phyloP scores from a whole-genome alignment of 352 stramenopile species.

The Phytopythium litorale region DNA sequence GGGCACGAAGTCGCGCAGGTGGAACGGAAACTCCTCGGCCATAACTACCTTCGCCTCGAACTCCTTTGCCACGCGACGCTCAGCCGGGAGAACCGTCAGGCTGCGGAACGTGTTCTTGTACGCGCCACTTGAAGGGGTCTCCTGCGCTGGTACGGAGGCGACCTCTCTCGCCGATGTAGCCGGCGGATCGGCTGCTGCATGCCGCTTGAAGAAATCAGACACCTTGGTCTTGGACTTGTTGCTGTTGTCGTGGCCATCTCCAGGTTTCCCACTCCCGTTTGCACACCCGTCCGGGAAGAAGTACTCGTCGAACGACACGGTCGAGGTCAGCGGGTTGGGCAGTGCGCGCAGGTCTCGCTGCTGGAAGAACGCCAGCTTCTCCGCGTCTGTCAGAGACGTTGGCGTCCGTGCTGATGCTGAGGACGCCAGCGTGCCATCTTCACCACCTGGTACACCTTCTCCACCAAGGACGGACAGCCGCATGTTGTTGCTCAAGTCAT shows the following conservation, averaged over 20 bases:
- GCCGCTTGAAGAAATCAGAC: constrained; percentile 40
- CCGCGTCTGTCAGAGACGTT: constrained; percentile 33
- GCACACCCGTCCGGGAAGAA: constrained; percentile 23
- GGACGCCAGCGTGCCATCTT: background rate
- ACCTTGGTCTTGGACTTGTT: constrained; percentile 15
- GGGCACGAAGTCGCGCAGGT: constrained; percentile 62
- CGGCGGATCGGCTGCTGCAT: background rate
- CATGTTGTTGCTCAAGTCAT: background rate
- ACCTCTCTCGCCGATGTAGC: background rate
- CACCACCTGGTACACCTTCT: constrained; percentile 8
- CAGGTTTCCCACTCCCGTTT: background rate
- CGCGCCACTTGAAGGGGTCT: constrained; percentile 1
- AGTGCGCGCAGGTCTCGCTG: constrained; percentile 38
- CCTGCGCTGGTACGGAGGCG: background rate
- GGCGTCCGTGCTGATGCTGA: background rate
- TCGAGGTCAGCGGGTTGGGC: constrained; percentile 66
- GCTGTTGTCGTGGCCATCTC: background rate
- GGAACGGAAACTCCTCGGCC: constrained; percentile 70
- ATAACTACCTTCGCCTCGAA: constrained; percentile 81
- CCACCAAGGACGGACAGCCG: constrained; percentile 8
- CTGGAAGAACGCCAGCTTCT: constrained; percentile 54
- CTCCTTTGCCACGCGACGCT: constrained; percentile 46
- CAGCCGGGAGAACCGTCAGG: constrained; percentile 49
- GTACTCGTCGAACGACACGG: constrained; percentile 69
- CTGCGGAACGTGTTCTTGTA: constrained; percentile 59